Conservation (phyloP, 768 basidiomycete species). For the Mycena vulgaris region DNA sequence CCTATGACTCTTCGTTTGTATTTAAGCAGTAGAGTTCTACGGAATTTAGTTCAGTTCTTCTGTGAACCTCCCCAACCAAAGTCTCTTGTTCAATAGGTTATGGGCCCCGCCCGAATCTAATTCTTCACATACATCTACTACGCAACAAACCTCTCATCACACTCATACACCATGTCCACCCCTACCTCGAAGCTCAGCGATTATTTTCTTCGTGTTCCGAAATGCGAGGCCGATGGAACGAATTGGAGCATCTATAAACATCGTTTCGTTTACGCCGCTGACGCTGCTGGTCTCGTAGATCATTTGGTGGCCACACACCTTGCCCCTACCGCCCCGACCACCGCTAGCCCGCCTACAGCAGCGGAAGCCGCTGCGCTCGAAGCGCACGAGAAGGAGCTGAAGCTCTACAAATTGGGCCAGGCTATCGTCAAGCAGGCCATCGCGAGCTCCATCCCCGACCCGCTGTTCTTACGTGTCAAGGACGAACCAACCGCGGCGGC, state of each 20-base stretch:
- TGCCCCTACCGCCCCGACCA: neutral
- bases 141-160: neutral
- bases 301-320: neutral
- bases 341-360: neutral
- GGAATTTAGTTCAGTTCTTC: too few relatives aligned
- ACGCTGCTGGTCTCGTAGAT: constrained; percentile 2
- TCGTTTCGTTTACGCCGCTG: constrained; percentile 30
- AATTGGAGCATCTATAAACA: constrained; percentile 40
- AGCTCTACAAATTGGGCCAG: constrained; percentile 34
- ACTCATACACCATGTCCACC: constrained; percentile 9
- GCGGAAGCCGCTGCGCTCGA: neutral
- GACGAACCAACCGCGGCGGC: neutral
- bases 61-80: too few relatives aligned
- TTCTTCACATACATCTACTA: constrained; percentile 11
- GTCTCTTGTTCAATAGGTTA: constrained; percentile 22
- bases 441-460: constrained; percentile 31
- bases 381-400: constrained; percentile 14
- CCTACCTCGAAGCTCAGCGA: constrained; percentile 4
- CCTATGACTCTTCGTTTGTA: too few relatives aligned
- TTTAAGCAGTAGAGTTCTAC: too few relatives aligned
- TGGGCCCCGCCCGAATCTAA: constrained; percentile 26
- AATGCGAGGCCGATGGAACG: constrained; percentile 36
- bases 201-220: constrained; percentile 31
- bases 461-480: neutral
- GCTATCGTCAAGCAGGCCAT: constrained; percentile 40